phyloP scores from a whole-genome alignment of 1,139 yeast species.

The Suhomyces chickasaworum region DNA sequence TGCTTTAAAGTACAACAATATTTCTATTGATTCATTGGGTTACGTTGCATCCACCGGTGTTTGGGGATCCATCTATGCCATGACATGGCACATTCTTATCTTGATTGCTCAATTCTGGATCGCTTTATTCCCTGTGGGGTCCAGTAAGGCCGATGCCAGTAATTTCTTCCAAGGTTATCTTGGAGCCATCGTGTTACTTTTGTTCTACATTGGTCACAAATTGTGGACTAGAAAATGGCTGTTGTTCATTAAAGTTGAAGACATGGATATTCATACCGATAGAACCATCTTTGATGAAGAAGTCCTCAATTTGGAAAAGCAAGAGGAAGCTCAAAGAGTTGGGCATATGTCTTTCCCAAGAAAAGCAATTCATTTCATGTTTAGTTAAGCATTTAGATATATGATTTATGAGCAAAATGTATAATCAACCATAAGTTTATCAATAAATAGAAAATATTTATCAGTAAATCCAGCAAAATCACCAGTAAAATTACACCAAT shows the following conservation, averaged over 20 bases:
- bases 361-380: constrained; percentile 27
- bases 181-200: constrained; percentile 37
- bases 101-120: constrained; percentile 48
- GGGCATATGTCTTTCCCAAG: constrained; percentile 27
- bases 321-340: constrained; percentile 34
- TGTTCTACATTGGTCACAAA: constrained; percentile 41
- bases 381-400: constrained; percentile 17
- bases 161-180: constrained; percentile 42
- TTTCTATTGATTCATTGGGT: constrained; percentile 39
- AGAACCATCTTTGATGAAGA: constrained; percentile 43
- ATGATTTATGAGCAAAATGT: not conserved
- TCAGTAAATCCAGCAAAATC: too few relatives aligned
- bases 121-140: constrained; percentile 41
- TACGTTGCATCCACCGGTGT: constrained; percentile 46
- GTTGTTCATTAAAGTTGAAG: constrained; percentile 31
- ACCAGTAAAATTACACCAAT: too few relatives aligned
- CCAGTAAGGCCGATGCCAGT: constrained; percentile 29
- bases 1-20: constrained; percentile 40
- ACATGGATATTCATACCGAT: constrained; percentile 38
- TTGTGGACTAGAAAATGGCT: constrained; percentile 37
- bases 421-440: too few relatives aligned
- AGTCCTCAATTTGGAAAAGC: constrained; percentile 38
- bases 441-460: too few relatives aligned
- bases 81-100: constrained; percentile 36
- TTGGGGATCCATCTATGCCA: constrained; percentile 41